Evolutionary conservation across 768 basidiomycete species (phyloP).

Genomic region (Rickenella mellea): DNA sequence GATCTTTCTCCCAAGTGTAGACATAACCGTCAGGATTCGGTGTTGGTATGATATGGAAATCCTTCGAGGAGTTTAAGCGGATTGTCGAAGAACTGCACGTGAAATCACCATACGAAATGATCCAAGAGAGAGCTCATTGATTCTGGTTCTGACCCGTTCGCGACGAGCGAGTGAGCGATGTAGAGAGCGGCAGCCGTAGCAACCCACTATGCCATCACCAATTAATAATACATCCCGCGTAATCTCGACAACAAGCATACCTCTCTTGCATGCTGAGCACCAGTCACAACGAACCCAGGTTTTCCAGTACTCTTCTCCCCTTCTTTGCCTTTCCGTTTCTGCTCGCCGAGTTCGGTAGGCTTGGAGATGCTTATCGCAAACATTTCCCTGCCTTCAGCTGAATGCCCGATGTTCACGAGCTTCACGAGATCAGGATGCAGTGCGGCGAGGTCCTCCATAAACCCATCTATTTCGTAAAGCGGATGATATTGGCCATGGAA

Average conservation of each 20-base stretch:
- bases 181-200: slow-evolving; percentile 68
- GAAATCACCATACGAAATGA: slow-evolving; percentile 32
- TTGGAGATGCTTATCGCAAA: slow-evolving; percentile 38
- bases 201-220: slow-evolving; percentile 50
- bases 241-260: slow-evolving; percentile 25
- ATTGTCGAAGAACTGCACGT: slow-evolving; percentile 2
- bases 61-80: slow-evolving; percentile 21
- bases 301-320: slow-evolving; percentile 19
- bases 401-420: slow-evolving; percentile 45
- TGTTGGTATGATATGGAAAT: slow-evolving; percentile 59
- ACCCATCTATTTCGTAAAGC: slow-evolving; percentile 39
- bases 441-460: slow-evolving; percentile 38
- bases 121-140: slow-evolving; percentile 43
- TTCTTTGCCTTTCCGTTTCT: slow-evolving; percentile 9
- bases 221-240: not conserved
- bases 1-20: slow-evolving; percentile 62
- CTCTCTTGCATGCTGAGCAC: slow-evolving; percentile 72
- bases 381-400: slow-evolving; percentile 51
- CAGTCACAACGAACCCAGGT: slow-evolving; percentile 56
- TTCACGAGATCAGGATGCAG: slow-evolving; percentile 37
- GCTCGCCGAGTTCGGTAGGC: slow-evolving; percentile 12
- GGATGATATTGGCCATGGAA: slow-evolving; percentile 46
- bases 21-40: slow-evolving; percentile 69
- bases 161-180: slow-evolving; percentile 59
- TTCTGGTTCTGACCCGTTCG: slow-evolving; percentile 33